Base-by-base conservation (phyloP, 2,329 filamentous ascomycete genomes). In the Colletotrichum incanum region DNA sequence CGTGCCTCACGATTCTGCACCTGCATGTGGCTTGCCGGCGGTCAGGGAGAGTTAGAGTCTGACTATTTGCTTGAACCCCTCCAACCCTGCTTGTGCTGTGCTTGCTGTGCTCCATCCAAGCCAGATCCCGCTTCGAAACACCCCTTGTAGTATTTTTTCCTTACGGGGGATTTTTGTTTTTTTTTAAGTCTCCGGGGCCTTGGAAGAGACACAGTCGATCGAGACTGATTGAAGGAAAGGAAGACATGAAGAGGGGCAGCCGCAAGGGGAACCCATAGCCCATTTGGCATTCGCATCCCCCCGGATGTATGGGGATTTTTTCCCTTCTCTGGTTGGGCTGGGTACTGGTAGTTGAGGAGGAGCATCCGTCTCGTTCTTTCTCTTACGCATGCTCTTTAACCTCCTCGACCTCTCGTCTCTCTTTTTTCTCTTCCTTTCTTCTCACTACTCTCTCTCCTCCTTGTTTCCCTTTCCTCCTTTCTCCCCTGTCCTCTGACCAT, bases 341-440 rank as follows among this genome's bases (percentile, higher is more conserved):
- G 60, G 31, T 41, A 52, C 23, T 54, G 61, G 28, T 41, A 43
- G 62, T 37, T 16, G 54, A 58, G 52, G 39, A 65, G 52, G 43
- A 59, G 52, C 39, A 52, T 56, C 47, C 45, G 41, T 73, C 28
- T 61, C 54, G 37, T 47, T 43, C 26, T 43, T 55, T 20, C 34
- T 45, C 65, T 55, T 55, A 56, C 49, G 41, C 37, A 31, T 60
- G 14, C 52, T 52, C 47, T 52, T 74, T 26, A 62, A 61, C 45
- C 49, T 71, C n/a, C 54, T 74, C 59, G 49, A 56, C 47, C 49
- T 37, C 41, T 54, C 16, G 50, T 20, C n/a, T 50, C 20, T 34
- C 37, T 50, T 67, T 67, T n/a, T 18, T 41, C 62, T 62, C 60
- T 56, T 67, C 49, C 41, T 73, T 45, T 56, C 69, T n/a, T 45